phyloP scores from a whole-genome alignment of 2,329 filamentous ascomycete genomes.

The Hypoxylon sp. region DNA sequence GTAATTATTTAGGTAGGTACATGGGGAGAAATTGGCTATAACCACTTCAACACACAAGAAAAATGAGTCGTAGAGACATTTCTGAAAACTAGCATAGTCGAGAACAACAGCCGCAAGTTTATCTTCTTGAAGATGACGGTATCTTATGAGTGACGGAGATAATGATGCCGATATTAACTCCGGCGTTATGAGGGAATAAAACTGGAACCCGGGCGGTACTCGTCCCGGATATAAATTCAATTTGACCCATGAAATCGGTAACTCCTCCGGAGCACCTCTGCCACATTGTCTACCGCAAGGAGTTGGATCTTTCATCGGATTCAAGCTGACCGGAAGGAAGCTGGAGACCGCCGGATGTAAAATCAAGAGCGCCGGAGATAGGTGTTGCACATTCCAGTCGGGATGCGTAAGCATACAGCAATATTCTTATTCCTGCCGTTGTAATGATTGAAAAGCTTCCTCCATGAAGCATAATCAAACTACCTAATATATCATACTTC shows the following conservation, averaged over 20 bases:
- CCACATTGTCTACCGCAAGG: too few species aligned
- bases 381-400: constrained; percentile 11
- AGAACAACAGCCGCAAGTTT: too few species aligned
- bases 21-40: too few species aligned
- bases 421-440: background rate
- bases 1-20: too few species aligned
- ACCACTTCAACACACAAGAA: too few species aligned
- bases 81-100: too few species aligned
- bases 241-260: background rate
- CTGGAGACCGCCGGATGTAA: background rate
- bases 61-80: too few species aligned
- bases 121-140: too few species aligned
- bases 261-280: too few species aligned
- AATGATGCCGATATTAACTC: background rate
- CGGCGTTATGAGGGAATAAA: background rate
- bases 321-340: background rate
- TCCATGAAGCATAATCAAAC: background rate
- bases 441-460: background rate
- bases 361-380: background rate
- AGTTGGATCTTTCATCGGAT: background rate
- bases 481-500: background rate
- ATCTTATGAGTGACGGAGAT: background rate
- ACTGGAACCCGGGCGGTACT: background rate
- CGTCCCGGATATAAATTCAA: background rate
- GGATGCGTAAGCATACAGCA: background rate